Conservation (phyloP, 2,329 filamentous ascomycete genomes). For the Sarocladium oryzae region DNA sequence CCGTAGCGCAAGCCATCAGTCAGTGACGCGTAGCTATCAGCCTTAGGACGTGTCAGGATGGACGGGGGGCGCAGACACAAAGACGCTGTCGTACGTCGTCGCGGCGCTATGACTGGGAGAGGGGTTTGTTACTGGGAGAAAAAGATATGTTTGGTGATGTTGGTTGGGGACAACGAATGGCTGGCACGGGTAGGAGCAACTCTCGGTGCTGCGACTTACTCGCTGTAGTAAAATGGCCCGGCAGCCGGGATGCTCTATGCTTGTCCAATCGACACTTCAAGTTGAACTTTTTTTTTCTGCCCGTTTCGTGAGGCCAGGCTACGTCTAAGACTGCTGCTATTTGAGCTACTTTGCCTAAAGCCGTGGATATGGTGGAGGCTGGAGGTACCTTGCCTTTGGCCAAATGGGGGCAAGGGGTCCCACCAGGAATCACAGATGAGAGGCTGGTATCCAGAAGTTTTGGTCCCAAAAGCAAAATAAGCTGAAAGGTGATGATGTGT, state of each 20-base stretch:
- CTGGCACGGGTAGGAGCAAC: background rate
- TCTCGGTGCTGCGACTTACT: background rate
- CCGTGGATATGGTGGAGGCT: background rate
- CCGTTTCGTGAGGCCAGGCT: slow-evolving; percentile 8
- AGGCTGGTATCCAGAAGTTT: too few species aligned
- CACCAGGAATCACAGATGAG: too few species aligned
- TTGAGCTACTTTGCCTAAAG: background rate
- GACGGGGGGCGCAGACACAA: background rate
- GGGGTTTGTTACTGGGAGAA: background rate
- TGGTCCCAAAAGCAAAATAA: too few species aligned
- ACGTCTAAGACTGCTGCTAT: background rate
- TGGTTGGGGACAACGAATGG: background rate
- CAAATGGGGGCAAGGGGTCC: too few species aligned
- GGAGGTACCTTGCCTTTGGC: background rate
- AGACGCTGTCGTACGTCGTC: background rate
- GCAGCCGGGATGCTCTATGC: background rate
- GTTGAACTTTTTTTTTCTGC: slow-evolving; percentile 7
- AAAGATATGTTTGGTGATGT: background rate
- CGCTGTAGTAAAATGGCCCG: background rate
- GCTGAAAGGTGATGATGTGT: too few species aligned
- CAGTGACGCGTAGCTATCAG: slow-evolving; percentile 3
- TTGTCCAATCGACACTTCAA: slow-evolving; percentile 1
- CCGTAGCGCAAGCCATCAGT: slow-evolving; percentile 3
- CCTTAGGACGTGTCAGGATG: background rate
- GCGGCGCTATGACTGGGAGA: background rate